These are phyloP conservation scores for Macrolepiota albuminosa DNA, from an alignment of 768 basidiomycete genomes.

Conservation along the genomic window DNA sequence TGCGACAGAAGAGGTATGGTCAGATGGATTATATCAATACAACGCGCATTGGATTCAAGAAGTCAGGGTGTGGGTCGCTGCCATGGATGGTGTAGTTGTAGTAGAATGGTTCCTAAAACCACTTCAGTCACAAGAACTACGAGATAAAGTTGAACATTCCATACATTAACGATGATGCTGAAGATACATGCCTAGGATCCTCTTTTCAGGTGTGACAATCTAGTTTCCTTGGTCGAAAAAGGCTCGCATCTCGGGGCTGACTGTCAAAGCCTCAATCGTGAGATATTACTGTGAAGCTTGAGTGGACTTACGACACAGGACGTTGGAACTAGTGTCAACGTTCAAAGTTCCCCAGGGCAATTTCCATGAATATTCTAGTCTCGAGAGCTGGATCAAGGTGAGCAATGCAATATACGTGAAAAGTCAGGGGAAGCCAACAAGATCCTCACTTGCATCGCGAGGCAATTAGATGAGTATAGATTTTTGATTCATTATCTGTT, in stretches of 20 bases:
- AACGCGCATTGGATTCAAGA: not conserved
- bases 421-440: not conserved
- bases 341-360: not conserved
- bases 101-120: not conserved
- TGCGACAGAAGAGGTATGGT: not conserved
- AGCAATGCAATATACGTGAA: too few relatives aligned
- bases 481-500: not conserved
- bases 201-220: not conserved
- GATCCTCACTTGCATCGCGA: not conserved
- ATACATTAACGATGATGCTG: not conserved
- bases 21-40: not conserved
- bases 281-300: not conserved
- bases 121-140: not conserved
- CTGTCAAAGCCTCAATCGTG: not conserved
- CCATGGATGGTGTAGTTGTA: not conserved
- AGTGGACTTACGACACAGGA: not conserved
- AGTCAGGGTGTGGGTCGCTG: not conserved
- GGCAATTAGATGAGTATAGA: not conserved
- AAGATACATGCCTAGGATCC: not conserved
- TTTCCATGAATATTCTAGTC: not conserved
- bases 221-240: not conserved
- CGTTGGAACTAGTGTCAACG: not conserved
- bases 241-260: not conserved
- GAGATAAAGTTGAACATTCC: not conserved
- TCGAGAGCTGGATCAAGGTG: not conserved